Conservation (phyloP, 2,329 filamentous ascomycete species). For the Epichloe gansuensis region DNA sequence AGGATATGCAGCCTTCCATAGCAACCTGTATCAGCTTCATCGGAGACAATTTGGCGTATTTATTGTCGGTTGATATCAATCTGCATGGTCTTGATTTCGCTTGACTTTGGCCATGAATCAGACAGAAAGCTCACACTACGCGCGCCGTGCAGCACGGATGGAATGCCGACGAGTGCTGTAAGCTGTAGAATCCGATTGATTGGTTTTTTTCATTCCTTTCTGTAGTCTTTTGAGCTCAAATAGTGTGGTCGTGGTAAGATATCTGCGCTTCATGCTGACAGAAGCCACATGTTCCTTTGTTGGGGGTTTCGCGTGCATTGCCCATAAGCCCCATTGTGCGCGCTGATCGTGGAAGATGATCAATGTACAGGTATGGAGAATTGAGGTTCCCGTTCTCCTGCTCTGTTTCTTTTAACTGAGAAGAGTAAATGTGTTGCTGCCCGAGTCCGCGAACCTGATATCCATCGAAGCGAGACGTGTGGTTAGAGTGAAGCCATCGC, state of each 20-base stretch:
- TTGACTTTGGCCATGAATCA: not conserved
- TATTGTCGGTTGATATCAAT: conserved; percentile 2
- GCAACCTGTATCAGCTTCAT: not conserved
- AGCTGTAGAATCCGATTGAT: not conserved
- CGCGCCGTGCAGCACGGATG: not conserved
- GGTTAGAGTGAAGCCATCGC: conserved; percentile 3
- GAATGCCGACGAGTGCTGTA: not conserved
- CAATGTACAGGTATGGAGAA: too few species aligned
- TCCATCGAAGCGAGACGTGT: not conserved
- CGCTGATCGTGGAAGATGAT: not conserved
- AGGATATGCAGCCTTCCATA: not conserved
- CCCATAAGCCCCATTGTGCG: not conserved
- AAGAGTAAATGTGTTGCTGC: not conserved
- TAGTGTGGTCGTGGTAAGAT: too few species aligned
- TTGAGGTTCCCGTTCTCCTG: too few species aligned
- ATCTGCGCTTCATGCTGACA: not conserved
- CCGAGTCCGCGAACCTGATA: too few species aligned
- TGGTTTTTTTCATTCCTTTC: too few species aligned
- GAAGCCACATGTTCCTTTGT: not conserved
- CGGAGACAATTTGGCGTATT: not conserved
- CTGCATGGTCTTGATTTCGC: not conserved
- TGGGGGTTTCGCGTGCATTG: not conserved
- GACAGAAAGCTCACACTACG: not conserved
- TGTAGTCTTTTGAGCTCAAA: too few species aligned
- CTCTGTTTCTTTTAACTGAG: too few species aligned